Evolutionary conservation across 2,329 filamentous ascomycete species (phyloP).

Genomic region (Pseudogymnoascus sp.): DNA sequence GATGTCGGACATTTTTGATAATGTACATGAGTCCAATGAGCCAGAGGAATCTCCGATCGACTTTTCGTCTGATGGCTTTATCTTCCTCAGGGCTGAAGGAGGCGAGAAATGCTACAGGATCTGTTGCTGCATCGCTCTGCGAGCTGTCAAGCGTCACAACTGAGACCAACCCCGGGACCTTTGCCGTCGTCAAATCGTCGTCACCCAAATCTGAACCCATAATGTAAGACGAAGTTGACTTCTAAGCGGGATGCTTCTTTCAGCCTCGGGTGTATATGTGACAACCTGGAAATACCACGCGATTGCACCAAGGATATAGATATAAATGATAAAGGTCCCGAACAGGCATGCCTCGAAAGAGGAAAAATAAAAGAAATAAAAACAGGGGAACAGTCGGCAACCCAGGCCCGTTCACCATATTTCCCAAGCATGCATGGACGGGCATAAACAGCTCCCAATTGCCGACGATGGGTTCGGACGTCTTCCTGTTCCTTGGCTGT

Average conservation of each 20-base stretch:
- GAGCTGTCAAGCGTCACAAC: constrained; percentile 9
- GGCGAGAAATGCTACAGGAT: constrained; percentile 26
- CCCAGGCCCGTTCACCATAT: background rate
- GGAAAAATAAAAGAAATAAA: background rate
- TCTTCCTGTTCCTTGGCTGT: background rate
- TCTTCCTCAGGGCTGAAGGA: constrained; percentile 33
- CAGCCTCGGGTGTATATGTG: background rate
- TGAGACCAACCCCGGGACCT: background rate
- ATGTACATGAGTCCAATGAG: constrained; percentile 35
- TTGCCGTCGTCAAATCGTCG: constrained; percentile 8
- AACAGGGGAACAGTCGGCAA: background rate
- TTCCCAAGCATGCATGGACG: background rate
- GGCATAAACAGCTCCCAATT: background rate
- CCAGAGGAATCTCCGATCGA: constrained; percentile 30
- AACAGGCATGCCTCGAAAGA: background rate
- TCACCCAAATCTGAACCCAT: constrained; percentile 8
- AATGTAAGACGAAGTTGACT: background rate
- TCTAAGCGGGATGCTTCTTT: background rate
- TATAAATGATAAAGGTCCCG: background rate
- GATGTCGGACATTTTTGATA: constrained; percentile 30
- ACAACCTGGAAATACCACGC: background rate
- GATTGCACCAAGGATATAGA: background rate
- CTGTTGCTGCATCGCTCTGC: constrained; percentile 13
- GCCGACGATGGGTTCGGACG: background rate
- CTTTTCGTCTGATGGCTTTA: constrained; percentile 32